Evolutionary conservation across 306 rosid species (phyloP).

Genomic region (Dryas drummondii): DNA sequence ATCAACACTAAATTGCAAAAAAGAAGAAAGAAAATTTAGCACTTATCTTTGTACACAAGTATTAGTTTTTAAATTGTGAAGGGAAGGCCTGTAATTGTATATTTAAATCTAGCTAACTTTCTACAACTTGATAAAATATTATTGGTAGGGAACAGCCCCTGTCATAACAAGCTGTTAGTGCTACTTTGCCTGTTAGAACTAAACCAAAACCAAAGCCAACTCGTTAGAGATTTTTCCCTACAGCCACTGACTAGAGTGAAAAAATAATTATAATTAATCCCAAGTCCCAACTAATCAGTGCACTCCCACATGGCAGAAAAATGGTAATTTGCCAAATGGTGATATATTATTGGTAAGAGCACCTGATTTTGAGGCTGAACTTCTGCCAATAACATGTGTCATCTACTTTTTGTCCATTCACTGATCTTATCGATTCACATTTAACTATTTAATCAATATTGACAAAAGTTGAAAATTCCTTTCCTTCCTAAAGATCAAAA

Average conservation of each 20-base stretch:
- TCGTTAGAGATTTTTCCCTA: neutral
- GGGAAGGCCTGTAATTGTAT: neutral
- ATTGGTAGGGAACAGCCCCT: constrained; percentile 19
- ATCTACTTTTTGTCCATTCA: too few relatives aligned
- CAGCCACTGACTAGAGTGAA: neutral
- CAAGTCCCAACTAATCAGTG: neutral
- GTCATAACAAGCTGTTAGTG: constrained; percentile 31
- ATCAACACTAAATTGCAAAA: too few relatives aligned
- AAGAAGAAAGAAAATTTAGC: too few relatives aligned
- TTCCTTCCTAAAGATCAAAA: too few relatives aligned
- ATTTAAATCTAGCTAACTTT: neutral
- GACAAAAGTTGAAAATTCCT: too few relatives aligned
- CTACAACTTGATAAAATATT: neutral
- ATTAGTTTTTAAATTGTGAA: neutral
- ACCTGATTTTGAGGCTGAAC: too few relatives aligned
- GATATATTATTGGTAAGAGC: neutral
- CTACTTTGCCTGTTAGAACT: neutral
- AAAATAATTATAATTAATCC: neutral
- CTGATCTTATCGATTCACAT: too few relatives aligned
- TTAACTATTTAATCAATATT: too few relatives aligned
- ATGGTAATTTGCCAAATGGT: neutral
- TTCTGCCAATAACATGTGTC: too few relatives aligned
- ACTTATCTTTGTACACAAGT: too few relatives aligned
- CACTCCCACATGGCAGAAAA: constrained; percentile 4
- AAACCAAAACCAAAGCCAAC: neutral